Percentiles rank a stretch among this genome's conserved stretches.
These are phyloP conservation scores for Pezicula radicicola DNA, from an alignment of 2,329 filamentous ascomycete species.

Conservation along the genomic window DNA sequence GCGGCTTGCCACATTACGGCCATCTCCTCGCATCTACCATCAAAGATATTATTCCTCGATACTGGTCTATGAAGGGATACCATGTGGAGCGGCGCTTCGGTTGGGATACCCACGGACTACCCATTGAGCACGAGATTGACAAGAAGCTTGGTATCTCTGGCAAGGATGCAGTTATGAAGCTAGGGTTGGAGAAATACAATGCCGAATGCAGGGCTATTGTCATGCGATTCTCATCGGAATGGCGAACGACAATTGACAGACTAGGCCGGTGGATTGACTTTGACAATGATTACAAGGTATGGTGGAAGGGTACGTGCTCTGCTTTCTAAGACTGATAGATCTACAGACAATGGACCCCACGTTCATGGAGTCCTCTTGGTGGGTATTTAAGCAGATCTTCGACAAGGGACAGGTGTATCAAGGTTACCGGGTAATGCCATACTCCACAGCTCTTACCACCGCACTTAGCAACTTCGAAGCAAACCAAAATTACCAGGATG, in stretches of 20 bases:
- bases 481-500: conserved; percentile 91
- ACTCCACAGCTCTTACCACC: conserved; percentile 86
- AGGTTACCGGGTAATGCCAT: conserved; percentile 91
- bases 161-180: conserved; percentile 79
- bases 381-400: conserved; percentile 92
- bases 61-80: conserved; percentile 96
- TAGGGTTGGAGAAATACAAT: conserved; percentile 89
- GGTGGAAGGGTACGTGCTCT: background rate
- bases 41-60: conserved; percentile 94
- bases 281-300: conserved; percentile 84
- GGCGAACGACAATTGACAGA: conserved; percentile 83
- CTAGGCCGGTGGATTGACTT: conserved; percentile 97
- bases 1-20: conserved; percentile 60
- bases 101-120: conserved; percentile 93
- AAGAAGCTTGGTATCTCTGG: conserved; percentile 90
- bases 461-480: conserved; percentile 92
- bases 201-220: conserved; percentile 88
- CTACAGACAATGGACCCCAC: conserved; percentile 81
- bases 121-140: conserved; percentile 96
- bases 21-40: conserved; percentile 85
- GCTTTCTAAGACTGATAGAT: conserved; percentile 11
- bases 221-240: conserved; percentile 85
- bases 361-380: conserved; percentile 97
- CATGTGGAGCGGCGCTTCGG: conserved; percentile 91
- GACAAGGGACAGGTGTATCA: conserved; percentile 89